phyloP scores from a whole-genome alignment of 768 basidiomycete species.

The Lentinula guzmanii region DNA sequence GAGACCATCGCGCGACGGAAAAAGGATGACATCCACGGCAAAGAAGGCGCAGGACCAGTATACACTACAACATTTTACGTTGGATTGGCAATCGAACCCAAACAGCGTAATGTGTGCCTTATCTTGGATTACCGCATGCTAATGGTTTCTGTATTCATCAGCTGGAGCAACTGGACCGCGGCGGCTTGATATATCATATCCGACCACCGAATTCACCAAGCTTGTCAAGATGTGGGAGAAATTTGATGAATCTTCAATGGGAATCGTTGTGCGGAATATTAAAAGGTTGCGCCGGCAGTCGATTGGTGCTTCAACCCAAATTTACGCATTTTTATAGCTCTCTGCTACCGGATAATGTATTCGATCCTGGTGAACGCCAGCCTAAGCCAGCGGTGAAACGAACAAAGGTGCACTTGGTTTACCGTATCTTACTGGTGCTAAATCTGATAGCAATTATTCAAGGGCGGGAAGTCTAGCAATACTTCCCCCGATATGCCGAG shows the following conservation, averaged over 20 bases:
- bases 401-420: slow-evolving; percentile 45
- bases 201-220: slow-evolving; percentile 92
- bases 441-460: slow-evolving; percentile 9
- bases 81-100: slow-evolving; percentile 87
- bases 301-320: neutral
- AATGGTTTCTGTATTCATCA: slow-evolving; percentile 22
- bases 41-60: slow-evolving; percentile 73
- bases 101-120: slow-evolving; percentile 58
- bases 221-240: slow-evolving; percentile 94
- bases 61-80: slow-evolving; percentile 98
- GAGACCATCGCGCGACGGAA: slow-evolving; percentile 66
- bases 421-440: neutral
- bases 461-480: slow-evolving; percentile 61
- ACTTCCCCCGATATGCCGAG: slow-evolving; percentile 68
- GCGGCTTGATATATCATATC: slow-evolving; percentile 93
- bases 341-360: slow-evolving; percentile 74
- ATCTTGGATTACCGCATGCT: neutral
- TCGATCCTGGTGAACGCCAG: slow-evolving; percentile 73
- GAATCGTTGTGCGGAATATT: slow-evolving; percentile 89
- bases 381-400: slow-evolving; percentile 68
- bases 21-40: slow-evolving; percentile 71
- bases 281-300: slow-evolving; percentile 54
- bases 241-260: slow-evolving; percentile 89
- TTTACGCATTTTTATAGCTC: slow-evolving; percentile 37
- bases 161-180: slow-evolving; percentile 75